Evolutionary conservation across 257 asterid species (phyloP).

Genomic region (Gardenia jasminoides): DNA sequence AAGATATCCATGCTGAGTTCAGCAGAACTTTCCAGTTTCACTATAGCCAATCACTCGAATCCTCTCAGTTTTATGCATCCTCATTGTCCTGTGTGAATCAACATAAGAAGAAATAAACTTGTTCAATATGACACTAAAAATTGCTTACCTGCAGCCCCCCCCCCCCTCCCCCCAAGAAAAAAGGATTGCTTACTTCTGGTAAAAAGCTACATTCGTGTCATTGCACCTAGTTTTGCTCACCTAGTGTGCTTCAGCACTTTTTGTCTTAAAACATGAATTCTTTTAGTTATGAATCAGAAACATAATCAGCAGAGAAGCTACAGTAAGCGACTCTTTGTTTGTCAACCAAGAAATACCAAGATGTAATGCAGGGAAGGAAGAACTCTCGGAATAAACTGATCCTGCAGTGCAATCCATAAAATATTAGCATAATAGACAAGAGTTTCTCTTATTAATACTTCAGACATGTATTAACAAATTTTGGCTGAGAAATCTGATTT

Average conservation of each 20-base stretch:
- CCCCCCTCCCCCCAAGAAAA: no score
- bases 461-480: background rate
- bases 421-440: background rate
- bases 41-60: background rate
- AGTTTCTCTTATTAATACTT: background rate
- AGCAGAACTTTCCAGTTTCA: background rate
- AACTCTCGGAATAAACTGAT: no score
- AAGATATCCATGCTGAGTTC: slow-evolving; percentile 10
- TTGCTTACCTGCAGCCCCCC: no score
- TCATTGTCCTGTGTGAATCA: slow-evolving; percentile 3
- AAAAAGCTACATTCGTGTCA: background rate
- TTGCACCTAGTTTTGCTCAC: background rate
- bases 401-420: background rate
- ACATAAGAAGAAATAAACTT: background rate
- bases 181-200: background rate
- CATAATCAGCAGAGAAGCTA: background rate
- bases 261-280: background rate
- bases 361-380: background rate
- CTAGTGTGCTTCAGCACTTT: background rate
- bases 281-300: background rate
- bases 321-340: background rate
- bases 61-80: background rate
- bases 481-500: background rate
- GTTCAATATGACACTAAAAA: no score
- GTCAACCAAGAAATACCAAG: slow-evolving; percentile 5